A percentile compares a stretch with the other conserved stretches of the same genome.
Evolutionary conservation across 768 basidiomycete genomes (phyloP).

Genomic region (Naematelia encephala): DNA sequence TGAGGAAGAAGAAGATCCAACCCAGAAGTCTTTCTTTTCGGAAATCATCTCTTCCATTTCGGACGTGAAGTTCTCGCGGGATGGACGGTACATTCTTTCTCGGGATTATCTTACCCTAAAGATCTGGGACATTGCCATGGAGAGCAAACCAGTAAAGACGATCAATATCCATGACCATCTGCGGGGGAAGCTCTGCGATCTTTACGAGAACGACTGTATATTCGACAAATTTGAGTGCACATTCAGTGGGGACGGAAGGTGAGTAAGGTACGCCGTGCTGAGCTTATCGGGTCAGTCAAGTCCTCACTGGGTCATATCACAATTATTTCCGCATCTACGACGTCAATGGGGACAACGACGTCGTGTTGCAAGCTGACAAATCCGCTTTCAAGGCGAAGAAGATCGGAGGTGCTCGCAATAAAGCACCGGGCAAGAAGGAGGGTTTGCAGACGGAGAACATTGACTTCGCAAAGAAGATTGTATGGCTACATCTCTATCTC

Average conservation of each 20-base stretch:
- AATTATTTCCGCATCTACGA: constrained; percentile 99
- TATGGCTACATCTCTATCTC: constrained; percentile 51
- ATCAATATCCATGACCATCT: constrained; percentile 98
- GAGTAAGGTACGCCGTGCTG: constrained; percentile 33
- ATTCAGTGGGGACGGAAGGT: constrained; percentile 94
- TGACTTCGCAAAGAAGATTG: constrained; percentile 58
- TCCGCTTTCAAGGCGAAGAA: constrained; percentile 99
- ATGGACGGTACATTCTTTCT: constrained; percentile 93
- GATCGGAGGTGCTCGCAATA: constrained; percentile 71
- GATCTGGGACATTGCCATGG: constrained; percentile 99
- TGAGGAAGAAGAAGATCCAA: constrained; percentile 97
- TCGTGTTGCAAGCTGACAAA: constrained; percentile 96
- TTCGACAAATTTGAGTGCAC: constrained; percentile 99
- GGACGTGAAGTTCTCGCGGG: constrained; percentile 97
- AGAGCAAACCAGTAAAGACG: constrained; percentile 89
- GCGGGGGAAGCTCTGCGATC: constrained; percentile 92
- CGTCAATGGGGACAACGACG: constrained; percentile 71
- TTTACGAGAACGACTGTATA: constrained; percentile 99
- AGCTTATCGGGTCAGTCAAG: constrained; percentile 62
- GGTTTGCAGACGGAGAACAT: constrained; percentile 78
- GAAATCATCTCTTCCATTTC: constrained; percentile 99
- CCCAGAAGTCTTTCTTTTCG: constrained; percentile 96
- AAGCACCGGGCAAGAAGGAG: constrained; percentile 64
- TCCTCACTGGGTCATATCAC: constrained; percentile 98
- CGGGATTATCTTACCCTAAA: constrained; percentile 96